phyloP scores from a whole-genome alignment of 129 eudicot species.

The Saposhnikovia divaricata region DNA sequence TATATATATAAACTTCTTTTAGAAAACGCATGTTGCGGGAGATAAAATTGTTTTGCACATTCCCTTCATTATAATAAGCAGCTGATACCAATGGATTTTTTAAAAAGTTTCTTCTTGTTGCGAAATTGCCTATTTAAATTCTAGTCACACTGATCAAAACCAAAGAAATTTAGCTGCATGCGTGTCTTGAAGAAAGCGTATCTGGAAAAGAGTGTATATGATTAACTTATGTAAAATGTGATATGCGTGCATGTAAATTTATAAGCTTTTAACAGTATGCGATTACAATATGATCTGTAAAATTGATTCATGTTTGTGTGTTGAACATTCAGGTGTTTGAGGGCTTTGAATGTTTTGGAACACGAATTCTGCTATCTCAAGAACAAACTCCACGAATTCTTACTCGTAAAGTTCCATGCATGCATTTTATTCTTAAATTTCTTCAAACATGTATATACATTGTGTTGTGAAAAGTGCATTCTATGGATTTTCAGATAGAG shows the following conservation, averaged over 20 bases:
- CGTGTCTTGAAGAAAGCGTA: neutral
- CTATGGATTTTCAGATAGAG: constrained; percentile 58
- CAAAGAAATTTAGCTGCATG: neutral
- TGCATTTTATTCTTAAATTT: neutral
- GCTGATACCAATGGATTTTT: neutral
- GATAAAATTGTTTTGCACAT: neutral
- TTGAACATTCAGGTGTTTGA: constrained; percentile 45
- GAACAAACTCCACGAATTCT: constrained; percentile 80
- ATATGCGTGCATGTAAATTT: neutral
- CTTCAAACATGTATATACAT: neutral
- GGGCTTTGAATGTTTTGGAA: constrained; percentile 80
- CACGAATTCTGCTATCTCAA: constrained; percentile 89
- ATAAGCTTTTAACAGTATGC: neutral
- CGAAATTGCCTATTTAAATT: too few relatives aligned
- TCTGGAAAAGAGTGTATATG: neutral
- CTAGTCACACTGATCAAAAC: neutral
- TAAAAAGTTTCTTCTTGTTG: neutral
- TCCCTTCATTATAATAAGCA: neutral
- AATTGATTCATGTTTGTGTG: neutral
- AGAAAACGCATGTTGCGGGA: neutral
- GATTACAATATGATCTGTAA: neutral
- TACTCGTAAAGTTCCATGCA: constrained; percentile 43
- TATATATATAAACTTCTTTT: too few relatives aligned
- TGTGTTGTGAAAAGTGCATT: neutral
- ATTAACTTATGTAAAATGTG: neutral